Conservation (phyloP, 2,329 filamentous ascomycete species). For the Triangularia setosa region DNA sequence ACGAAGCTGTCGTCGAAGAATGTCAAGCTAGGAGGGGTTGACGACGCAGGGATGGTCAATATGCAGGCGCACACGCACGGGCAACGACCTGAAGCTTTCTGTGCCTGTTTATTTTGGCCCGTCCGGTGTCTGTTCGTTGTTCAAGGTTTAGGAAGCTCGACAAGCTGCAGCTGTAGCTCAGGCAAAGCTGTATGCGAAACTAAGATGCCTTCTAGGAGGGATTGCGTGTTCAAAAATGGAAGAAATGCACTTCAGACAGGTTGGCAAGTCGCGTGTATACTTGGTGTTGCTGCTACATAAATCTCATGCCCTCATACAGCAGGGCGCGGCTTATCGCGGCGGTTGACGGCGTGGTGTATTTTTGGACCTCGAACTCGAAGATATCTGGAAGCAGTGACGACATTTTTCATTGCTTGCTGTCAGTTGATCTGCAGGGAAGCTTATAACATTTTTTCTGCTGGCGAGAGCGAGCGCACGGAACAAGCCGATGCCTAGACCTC, state of each 20-base stretch:
- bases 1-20: neutral
- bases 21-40: neutral
- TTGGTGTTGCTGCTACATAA: neutral
- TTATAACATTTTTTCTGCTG: neutral
- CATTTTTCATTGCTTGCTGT: no score
- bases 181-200: neutral
- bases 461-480: neutral
- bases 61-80: neutral
- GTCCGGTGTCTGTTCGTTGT: neutral
- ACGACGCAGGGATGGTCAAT: neutral
- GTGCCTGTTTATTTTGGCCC: neutral
- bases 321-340: neutral
- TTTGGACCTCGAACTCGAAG: neutral
- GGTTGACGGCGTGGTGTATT: neutral
- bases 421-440: slow-evolving; percentile 3
- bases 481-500: slow-evolving; percentile 1
- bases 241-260: neutral
- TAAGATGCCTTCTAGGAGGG: neutral
- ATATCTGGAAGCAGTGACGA: slow-evolving; percentile 17
- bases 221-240: neutral
- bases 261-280: neutral
- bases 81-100: neutral
- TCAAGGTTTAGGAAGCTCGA: neutral
- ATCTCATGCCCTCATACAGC: neutral
- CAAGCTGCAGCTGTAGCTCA: neutral